Evolutionary conservation across 2,329 filamentous ascomycete species (phyloP), one percentile per base, ranked within the genome.

Genomic region (Fusarium pininemorale): DNA sequence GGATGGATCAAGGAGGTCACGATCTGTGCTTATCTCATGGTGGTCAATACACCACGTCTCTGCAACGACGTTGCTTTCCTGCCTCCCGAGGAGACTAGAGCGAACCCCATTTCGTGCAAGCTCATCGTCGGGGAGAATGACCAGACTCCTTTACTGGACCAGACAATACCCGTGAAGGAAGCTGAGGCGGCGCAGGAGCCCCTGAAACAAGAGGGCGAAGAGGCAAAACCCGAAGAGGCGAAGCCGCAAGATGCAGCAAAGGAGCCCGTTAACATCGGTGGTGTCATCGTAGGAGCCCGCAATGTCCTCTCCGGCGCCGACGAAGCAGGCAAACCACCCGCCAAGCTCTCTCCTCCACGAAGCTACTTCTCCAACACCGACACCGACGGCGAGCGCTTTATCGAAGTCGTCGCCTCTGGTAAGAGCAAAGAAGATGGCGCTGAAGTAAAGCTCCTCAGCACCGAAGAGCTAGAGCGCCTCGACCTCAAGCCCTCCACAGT

Each of bases 1-100:
- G 92, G 92, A 48, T 95, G 94, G 90, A 97, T 98, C 83, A 98
- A 98, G 82, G 95, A 98, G 81, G 90, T 96, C 3, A 93, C 92
- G 6, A 98, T 94, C 16, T 98, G 95, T 83, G 91, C 94, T 18
- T 98, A 98, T 80, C 87, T 98, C 61, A 98, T 98, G 95, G 90
- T 97, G 38, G 90, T 98, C 72, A 93, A 97, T 80, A 98, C 95
- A 0, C 94, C 95, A 1, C 91, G 94, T 2, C 89, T 98, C 18
- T 98, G 95, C 84, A 90, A 92, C 79, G 95, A 98, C 75, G 90
- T 94, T 15, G 94, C 94, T 15, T 98, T 98, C 81, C 85, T 93
- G 61, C 95, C 95, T 1, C 94, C 94, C 0, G 90, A 93, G 76
- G 92, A 94, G 70, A 92, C 93, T 62, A 89, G 90, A 66, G 91